These are phyloP conservation scores for Cynara cardunculus DNA, from an alignment of 129 eudicot genomes.

Conservation along the genomic window DNA sequence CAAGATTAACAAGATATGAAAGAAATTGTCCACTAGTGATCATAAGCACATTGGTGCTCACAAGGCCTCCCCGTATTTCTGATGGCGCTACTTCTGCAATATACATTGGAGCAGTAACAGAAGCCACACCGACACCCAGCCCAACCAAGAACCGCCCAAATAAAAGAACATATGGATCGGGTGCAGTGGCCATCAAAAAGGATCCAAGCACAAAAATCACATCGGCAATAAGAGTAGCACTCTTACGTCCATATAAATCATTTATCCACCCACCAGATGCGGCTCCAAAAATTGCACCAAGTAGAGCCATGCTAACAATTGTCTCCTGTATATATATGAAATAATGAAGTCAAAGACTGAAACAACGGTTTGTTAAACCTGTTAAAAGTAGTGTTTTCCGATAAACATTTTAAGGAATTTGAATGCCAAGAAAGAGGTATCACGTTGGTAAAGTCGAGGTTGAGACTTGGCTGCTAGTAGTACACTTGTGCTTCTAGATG, in stretches of 20 bases:
- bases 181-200: slow-evolving; percentile 60
- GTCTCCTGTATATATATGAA: slow-evolving; percentile 46
- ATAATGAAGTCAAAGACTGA: not conserved
- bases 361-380: not conserved
- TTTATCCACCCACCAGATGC: slow-evolving; percentile 68
- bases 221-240: slow-evolving; percentile 58
- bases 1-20: slow-evolving; percentile 72
- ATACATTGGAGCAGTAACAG: slow-evolving; percentile 73
- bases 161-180: slow-evolving; percentile 55
- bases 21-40: slow-evolving; percentile 74
- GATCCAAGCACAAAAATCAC: slow-evolving; percentile 57
- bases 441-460: slow-evolving; percentile 1
- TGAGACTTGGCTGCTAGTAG: not conserved
- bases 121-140: slow-evolving; percentile 75
- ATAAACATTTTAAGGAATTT: not conserved
- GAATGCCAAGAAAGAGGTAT: not conserved
- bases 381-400: not conserved
- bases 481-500: not conserved
- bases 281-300: slow-evolving; percentile 80
- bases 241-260: slow-evolving; percentile 51
- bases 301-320: slow-evolving; percentile 85
- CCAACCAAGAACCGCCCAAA: slow-evolving; percentile 64
- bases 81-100: slow-evolving; percentile 77
- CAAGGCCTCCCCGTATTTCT: slow-evolving; percentile 68
- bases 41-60: slow-evolving; percentile 61